Base-by-base conservation (phyloP, 2,329 filamentous ascomycete genomes). In the Davidsoniella neocaledoniae region DNA sequence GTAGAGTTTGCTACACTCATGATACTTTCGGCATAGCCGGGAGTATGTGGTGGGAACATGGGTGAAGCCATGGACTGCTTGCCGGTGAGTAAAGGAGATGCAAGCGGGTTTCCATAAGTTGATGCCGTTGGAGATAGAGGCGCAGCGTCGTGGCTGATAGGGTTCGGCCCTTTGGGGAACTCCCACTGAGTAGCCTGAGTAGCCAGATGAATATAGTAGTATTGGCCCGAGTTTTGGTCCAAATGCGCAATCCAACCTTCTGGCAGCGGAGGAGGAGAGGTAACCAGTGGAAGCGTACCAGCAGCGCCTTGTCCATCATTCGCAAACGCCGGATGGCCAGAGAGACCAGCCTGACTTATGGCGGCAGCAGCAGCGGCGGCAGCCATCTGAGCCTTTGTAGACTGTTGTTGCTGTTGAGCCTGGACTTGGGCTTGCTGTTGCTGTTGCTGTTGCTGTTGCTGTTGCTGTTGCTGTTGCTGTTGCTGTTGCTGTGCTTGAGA, bases 231-330 rank as follows among this genome's bases (percentile, higher is more conserved):
- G 61, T 84, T 94, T 56, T 86, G 84, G 62, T 98, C 91, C 4
- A 96, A 72, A 63, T 96, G 91, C 17, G 91, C 86, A 59, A 98
- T 96, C 91, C 91, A 98, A 33, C 91, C 91, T 66, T 98, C 91
- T 5, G 91, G 91, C 14, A 98, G 72, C 2, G 90, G 91, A 19
- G 91, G 91, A 29, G 91, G 91, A 14, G 87, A 94, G 23, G 82
- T 86, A 86, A 51, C 50, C 50, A 54, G 19, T 8, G 49, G 41
- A 6, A 52, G 46, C 14, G 51, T 53, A 21, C 51, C 51, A 9
- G 51, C 26, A n/a, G 39, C 44, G 7, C 29, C 23, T 23, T 49
- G 47, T 23, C 17, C 19, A 26, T 94, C 86, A 58, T 94, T 94
- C 46, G 88, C 86, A 67, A 94, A 94, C 1, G 90, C 90, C 37